Evolutionary conservation across 768 basidiomycete genomes (phyloP), one percentile per base, ranked within the genome.

Genomic region (Boletus speciosus): DNA sequence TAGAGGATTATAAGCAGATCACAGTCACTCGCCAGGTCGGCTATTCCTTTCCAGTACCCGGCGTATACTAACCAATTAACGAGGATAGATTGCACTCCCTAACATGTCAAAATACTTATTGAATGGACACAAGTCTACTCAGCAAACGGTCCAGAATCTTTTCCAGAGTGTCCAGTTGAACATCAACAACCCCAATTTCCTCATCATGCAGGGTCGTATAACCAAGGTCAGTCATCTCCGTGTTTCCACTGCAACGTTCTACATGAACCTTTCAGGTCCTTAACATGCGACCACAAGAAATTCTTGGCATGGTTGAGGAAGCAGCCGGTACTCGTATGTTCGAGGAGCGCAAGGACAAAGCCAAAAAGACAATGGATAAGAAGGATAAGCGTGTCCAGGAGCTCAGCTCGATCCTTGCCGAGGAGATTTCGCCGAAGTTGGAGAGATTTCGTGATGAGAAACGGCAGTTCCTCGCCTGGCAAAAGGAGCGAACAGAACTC

Each of bases 131-230:
- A 97, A 95, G 64, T 78, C 93, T 4, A 83, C 84, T 4, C 93
- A 97, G 60, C 83, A 89, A 49, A 78, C 76, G 1, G 81, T 99
- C 0, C 97, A 97, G 64, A 88, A 85, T 29, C 78, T 98, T 14
- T 98, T 99, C 66, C 97, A 98, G 67, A 88, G 91, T 38, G 95
- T 99, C 1, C 94, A 97, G 70, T 82, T 99, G 60, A 98, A 98
- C 68, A 98, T 99, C 80, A 99, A 98, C 74, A 98, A 98, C 71
- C 97, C 97, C 41, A 98, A 98, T 69, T 98, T 98, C 75, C 80
- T 99, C 54, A 98, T 98, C 69, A 98, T 98, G 96, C 97, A 99
- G 73, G 96, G 97, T 29, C 91, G 95, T 47, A 99, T 99, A 68
- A 99, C 97, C 11, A 99, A 98, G 76, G 95, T 90, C 32, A 38